Conservation (phyloP, 176 grass and related monocot species). For the Bromus sterilis region DNA sequence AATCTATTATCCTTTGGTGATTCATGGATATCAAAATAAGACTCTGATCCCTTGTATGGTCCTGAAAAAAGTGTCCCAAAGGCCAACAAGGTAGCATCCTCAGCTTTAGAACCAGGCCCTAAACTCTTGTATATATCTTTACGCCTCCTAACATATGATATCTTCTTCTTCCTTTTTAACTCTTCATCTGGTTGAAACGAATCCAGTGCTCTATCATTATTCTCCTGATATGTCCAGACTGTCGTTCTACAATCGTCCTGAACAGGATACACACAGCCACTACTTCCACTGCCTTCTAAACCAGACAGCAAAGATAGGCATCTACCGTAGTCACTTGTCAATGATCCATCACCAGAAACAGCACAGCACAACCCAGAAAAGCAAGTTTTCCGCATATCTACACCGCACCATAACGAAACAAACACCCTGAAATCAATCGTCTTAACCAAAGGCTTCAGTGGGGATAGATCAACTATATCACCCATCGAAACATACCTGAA, state of each 20-base stretch:
- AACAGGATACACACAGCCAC: conserved; percentile 60
- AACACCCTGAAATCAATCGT: conserved; percentile 90
- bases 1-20: conserved; percentile 51
- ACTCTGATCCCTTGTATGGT: conserved; percentile 79
- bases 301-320: conserved; percentile 74
- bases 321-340: conserved; percentile 38
- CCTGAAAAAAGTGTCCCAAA: conserved; percentile 92
- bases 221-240: conserved; percentile 72
- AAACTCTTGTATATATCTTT: conserved; percentile 72
- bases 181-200: conserved; percentile 82
- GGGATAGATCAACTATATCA: conserved; percentile 79
- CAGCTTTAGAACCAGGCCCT: conserved; percentile 69
- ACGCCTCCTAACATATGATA: conserved; percentile 62
- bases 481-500: conserved; percentile 86
- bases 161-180: conserved; percentile 69
- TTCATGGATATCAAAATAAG: conserved; percentile 84
- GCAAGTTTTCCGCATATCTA: conserved; percentile 64
- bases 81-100: conserved; percentile 59
- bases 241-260: conserved; percentile 88
- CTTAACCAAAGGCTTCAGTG: conserved; percentile 41
- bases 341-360: conserved; percentile 46
- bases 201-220: conserved; percentile 54
- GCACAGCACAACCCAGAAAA: conserved; percentile 58
- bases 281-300: conserved; percentile 34
- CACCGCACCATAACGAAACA: conserved; percentile 61